Evolutionary conservation across 768 basidiomycete genomes (phyloP), one percentile per base, ranked within the genome.

Genomic region (Mycena olivaceomarginata): DNA sequence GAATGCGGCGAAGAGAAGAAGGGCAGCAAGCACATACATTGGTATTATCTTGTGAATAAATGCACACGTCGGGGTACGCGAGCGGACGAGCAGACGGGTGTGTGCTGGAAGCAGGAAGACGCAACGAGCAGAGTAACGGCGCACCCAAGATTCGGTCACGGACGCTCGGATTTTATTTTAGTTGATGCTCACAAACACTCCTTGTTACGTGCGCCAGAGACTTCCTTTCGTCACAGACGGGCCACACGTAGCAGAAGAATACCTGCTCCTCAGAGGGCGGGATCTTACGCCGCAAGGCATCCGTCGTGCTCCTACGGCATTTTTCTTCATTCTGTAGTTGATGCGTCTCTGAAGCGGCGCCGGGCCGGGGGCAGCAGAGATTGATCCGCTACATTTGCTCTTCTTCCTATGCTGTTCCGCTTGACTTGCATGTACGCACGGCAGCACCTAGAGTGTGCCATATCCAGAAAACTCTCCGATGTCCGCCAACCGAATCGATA

Each of bases 121-220:
- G 65, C 64, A 45, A 56, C 67, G 48, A 77, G 71, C 76, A 72
- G 72, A 77, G 76, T 77, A 77, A 67, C 68, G 72, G 71, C 76
- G 72, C 68, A 74, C 62, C 72, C 51, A 53, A 70, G 63, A 65
- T 65, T 41, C 51, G 67, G 63, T 72, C 76, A 77, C 71, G 76
- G 71, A 73, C 40, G 59, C 71, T 77, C 76, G 76, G 70, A 77
- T 77, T 77, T 77, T 77, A 77, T 77, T 73, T 74, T 73, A 73
- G 72, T 76, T 62, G 70, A 73, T 65, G 76, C 76, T 77, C 64
- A 12, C 76, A 77, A 67, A 70, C 67, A 37, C 66, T 45, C 72
- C 72, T 63, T 68, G 22, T 77, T 77, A 77, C 76, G 76, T 77
- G 46, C 66, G 59, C 41, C 56, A n/a, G n/a, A 60, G 74, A 70